Evolutionary conservation across 225 moss, liverwort and hornwort genomes (phyloP).

Genomic region (Anthoceros angustus): DNA sequence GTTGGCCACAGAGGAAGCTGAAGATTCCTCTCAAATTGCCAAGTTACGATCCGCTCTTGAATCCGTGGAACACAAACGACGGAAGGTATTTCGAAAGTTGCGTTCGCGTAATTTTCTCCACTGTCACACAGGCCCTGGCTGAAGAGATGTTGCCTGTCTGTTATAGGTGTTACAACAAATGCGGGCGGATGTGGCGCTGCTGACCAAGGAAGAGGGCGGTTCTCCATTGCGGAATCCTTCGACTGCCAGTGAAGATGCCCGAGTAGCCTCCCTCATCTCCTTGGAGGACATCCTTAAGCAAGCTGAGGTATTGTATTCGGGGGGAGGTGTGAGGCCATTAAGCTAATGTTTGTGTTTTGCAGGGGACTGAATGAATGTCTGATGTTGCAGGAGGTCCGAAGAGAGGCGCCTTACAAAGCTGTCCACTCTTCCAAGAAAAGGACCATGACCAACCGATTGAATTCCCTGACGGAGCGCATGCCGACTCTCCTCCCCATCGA

Average conservation of each 20-base stretch:
- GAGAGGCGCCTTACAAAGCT: slow-evolving; percentile 37
- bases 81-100: slow-evolving; percentile 37
- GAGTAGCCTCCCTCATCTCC: slow-evolving; percentile 88
- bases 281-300: slow-evolving; percentile 80
- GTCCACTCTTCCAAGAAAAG: slow-evolving; percentile 42
- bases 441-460: slow-evolving; percentile 34
- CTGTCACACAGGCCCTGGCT: neutral
- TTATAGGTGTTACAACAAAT: slow-evolving; percentile 74
- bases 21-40: slow-evolving; percentile 62
- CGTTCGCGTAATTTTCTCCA: neutral
- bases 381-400: slow-evolving; percentile 44
- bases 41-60: slow-evolving; percentile 87
- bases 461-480: slow-evolving; percentile 72
- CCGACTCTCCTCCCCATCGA: slow-evolving; percentile 73
- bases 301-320: slow-evolving; percentile 31
- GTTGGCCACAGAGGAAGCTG: slow-evolving; percentile 88
- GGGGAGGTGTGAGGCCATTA: neutral
- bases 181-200: slow-evolving; percentile 64
- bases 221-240: slow-evolving; percentile 84
- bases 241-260: slow-evolving; percentile 79
- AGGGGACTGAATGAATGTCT: neutral
- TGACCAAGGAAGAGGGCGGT: slow-evolving; percentile 71
- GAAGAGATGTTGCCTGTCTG: slow-evolving; percentile 4
- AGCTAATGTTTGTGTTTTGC: neutral
- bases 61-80: slow-evolving; percentile 94